Conservation (phyloP, 139 green algal genomes). For the Diplosphaera chodatii region DNA sequence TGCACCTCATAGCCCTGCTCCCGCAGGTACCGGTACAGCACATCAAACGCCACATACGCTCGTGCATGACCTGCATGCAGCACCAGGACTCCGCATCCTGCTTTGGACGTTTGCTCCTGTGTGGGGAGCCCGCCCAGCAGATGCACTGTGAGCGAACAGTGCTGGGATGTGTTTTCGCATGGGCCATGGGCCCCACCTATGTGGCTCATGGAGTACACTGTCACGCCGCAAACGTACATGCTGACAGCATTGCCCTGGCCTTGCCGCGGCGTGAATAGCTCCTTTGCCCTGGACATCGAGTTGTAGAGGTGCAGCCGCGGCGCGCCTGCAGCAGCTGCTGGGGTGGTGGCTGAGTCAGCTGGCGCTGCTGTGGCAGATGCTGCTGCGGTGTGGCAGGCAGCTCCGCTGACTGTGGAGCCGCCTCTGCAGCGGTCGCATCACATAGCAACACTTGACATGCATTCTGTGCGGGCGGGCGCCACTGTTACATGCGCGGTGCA, state of each 20-base stretch:
- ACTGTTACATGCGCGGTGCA: too few species aligned
- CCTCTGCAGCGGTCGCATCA: too few species aligned
- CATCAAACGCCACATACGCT: slow-evolving; percentile 93
- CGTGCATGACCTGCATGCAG: slow-evolving; percentile 88
- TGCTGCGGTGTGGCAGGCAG: too few species aligned
- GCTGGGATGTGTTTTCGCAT: too few species aligned
- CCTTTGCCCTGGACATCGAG: slow-evolving; percentile 75
- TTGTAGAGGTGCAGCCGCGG: slow-evolving; percentile 74
- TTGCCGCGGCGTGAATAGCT: slow-evolving; percentile 61
- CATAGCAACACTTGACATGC: too few species aligned
- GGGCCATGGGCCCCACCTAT: slow-evolving; percentile 58
- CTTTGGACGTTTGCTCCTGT: too few species aligned
- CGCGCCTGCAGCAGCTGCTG: too few species aligned
- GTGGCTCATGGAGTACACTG: slow-evolving; percentile 88
- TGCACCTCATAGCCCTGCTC: slow-evolving; percentile 62
- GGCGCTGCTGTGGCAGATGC: not conserved
- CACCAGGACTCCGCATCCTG: too few species aligned
- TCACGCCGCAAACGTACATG: slow-evolving; percentile 99
- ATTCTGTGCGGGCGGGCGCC: too few species aligned
- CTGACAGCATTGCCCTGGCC: slow-evolving; percentile 48
- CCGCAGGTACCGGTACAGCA: slow-evolving; percentile 75
- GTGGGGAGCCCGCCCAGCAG: not conserved
- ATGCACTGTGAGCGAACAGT: too few species aligned
- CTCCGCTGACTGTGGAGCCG: too few species aligned
- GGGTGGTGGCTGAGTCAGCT: too few species aligned